Base-by-base conservation (phyloP, 2,329 filamentous ascomycete species). In the Xylariaceae sp. region DNA sequence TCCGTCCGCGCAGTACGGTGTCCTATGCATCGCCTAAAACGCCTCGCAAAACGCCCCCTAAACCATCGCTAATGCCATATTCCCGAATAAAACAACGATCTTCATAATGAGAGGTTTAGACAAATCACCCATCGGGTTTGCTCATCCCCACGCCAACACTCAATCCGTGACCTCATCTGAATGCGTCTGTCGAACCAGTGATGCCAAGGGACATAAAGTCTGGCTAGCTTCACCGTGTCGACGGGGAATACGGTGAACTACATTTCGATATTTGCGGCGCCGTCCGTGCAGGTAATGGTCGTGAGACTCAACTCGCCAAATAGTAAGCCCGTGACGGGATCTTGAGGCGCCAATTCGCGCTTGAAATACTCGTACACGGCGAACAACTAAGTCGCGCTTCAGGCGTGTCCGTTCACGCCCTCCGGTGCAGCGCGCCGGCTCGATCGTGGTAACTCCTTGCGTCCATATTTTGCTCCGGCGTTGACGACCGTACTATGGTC, bases 401-500 rank as follows among this genome's bases (percentile, higher is more conserved):
- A 61, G 18, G 18, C 13, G 44, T 61, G 50, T 11, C 60, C 56
- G 11, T 53, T 54, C 2, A 37, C 34, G 10, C 53, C 37, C 3
- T 67, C 65, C 9, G 52, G 13, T 34, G 64, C 57, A 4, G 71
- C 67, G 59, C 78, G 75, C 62, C 78, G 78, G 7, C 76, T 76
- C n/a, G 74, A 67, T 35, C 80, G 76, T 2, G 79, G 77, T 8
- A 82, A 70, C 62, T 83, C 81, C 62, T 81, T 81, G 47, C 84
- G 79, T 49, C 79, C 74, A 61, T 81, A 83, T 8, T 73, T 71
- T 55, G 75, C 75, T 30, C 83, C 80, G 1, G 82, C 78, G 63
- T 87, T 85, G 39, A 87, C 84, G 70, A 87, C 83, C 76, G 86
- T 85, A 68, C 83, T 86, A 65, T 84, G 79, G 60, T 87, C 84